A percentile compares a stretch with the other conserved stretches of the same genome.
Conservation (phyloP, 2,329 filamentous ascomycete species). For the Aspergillus persii region DNA sequence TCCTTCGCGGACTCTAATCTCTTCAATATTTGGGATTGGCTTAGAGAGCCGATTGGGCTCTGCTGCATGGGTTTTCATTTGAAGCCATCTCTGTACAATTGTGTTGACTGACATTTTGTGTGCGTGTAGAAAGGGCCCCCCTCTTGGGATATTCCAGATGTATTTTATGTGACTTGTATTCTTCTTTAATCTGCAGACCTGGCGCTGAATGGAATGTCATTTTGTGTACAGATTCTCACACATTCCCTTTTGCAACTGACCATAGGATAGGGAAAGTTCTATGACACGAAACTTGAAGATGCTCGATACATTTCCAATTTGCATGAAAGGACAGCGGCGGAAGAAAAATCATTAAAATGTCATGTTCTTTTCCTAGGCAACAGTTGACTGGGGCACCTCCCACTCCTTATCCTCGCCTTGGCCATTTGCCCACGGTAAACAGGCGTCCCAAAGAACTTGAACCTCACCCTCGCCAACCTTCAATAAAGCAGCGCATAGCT, state of each 20-base stretch:
- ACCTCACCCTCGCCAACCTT: constrained; percentile 28
- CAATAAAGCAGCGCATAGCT: constrained; percentile 24
- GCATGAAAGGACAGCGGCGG: not conserved
- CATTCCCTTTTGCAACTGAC: not conserved
- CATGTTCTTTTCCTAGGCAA: not conserved
- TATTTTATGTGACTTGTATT: constrained; percentile 32
- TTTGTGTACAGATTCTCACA: not conserved
- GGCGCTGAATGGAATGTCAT: constrained; percentile 10
- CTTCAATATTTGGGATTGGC: not conserved
- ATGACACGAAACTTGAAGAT: not conserved
- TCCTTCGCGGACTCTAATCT: constrained; percentile 46
- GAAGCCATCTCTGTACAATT: constrained; percentile 15
- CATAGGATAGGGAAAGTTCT: not conserved
- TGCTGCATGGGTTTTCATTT: constrained; percentile 6
- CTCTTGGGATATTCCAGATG: constrained; percentile 21
- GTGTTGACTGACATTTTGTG: constrained; percentile 5
- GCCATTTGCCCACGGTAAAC: constrained; percentile 31
- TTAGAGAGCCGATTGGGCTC: not conserved
- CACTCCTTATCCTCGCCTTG: constrained; percentile 36
- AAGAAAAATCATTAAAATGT: not conserved
- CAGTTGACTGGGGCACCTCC: constrained; percentile 18
- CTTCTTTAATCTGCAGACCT: constrained; percentile 20
- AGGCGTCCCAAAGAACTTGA: constrained; percentile 28
- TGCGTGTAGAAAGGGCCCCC: not conserved
- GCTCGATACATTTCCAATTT: not conserved